Evolutionary conservation across 345 rosid species (phyloP), one percentile per base, ranked within the genome.

Genomic region (Raphanus sativus): DNA sequence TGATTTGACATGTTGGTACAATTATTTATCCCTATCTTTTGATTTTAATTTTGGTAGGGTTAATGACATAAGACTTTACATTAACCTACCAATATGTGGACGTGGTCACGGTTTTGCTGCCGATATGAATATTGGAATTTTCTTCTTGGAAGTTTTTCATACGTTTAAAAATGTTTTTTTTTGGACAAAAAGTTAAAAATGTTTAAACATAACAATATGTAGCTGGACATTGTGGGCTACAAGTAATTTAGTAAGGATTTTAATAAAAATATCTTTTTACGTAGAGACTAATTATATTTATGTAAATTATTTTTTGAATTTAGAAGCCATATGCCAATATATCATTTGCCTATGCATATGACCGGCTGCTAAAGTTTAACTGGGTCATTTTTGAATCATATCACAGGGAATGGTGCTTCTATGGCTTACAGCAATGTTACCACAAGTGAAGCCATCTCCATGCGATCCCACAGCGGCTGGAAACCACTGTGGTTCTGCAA

Each of bases 361-460:
- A 42, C 52, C 15, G 15, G 54, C 54, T 45, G 30, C 45, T 71
- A 4, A 77, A 63, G 40, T 17, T 17, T 63, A 70, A 52, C 32
- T n/a, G 9, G 13, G 16, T 38, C 59, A 71, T 30, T 58, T 24
- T 66, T 66, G 24, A 78, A 59, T 34, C 11, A 62, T 78, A 25
- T 60, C 52, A 56, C 84, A 90, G 96, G 96, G 96, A 59, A 90
- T 83, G 86, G 72, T 81, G 38, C 85, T 91, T 6, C 63, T 93
- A 16, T 93, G 98, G 98, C 55, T 87, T 64, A 91, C 97, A 5
- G 85, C 89, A 0, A 81, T 88, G 88, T 68, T 90, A 71, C 91
- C 91, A 38, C 80, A 70, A 79, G 80, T 83, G 60, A 88, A 79
- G 80, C 93, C 97, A 74, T 77, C 87, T 0, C 77, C 86, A n/a